These are phyloP conservation scores for Solidago caesia DNA, from an alignment of 129 eudicot species.

Conservation along the genomic window DNA sequence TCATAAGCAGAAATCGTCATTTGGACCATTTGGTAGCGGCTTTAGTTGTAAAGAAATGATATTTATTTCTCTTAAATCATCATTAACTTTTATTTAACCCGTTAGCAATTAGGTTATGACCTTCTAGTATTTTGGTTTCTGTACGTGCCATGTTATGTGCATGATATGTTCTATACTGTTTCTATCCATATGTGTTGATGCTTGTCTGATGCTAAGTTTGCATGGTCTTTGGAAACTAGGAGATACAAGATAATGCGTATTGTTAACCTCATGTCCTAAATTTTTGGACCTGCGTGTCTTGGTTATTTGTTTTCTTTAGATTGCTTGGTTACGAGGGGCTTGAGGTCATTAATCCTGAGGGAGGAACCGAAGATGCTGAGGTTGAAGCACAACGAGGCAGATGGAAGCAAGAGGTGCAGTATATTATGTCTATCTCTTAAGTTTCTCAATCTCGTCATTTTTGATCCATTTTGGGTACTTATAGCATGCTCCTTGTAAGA, in stretches of 20 bases:
- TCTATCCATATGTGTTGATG: constrained; percentile 3
- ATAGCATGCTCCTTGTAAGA: background rate
- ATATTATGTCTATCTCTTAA: background rate
- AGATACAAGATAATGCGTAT: constrained; percentile 2
- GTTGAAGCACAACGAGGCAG: constrained; percentile 84
- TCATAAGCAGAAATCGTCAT: constrained; percentile 8
- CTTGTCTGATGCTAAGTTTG: constrained; percentile 10
- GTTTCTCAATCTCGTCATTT: background rate
- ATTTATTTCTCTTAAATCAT: background rate
- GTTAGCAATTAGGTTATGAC: background rate
- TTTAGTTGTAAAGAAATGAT: constrained; percentile 11
- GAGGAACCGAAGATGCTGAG: constrained; percentile 89
- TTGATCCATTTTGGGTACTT: constrained; percentile 10
- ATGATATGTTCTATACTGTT: background rate
- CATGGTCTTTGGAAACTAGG: background rate
- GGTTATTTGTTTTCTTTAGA: constrained; percentile 25
- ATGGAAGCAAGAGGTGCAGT: constrained; percentile 78
- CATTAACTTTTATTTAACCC: background rate
- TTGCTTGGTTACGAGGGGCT: constrained; percentile 79
- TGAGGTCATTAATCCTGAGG: constrained; percentile 90
- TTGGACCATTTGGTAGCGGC: constrained; percentile 13
- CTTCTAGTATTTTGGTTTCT: background rate
- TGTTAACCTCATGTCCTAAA: constrained; percentile 11
- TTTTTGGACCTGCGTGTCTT: constrained; percentile 15
- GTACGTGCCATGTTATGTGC: background rate